Evolutionary conservation across 2,329 filamentous ascomycete species (phyloP).

Genomic region (Ramularia endophylla): DNA sequence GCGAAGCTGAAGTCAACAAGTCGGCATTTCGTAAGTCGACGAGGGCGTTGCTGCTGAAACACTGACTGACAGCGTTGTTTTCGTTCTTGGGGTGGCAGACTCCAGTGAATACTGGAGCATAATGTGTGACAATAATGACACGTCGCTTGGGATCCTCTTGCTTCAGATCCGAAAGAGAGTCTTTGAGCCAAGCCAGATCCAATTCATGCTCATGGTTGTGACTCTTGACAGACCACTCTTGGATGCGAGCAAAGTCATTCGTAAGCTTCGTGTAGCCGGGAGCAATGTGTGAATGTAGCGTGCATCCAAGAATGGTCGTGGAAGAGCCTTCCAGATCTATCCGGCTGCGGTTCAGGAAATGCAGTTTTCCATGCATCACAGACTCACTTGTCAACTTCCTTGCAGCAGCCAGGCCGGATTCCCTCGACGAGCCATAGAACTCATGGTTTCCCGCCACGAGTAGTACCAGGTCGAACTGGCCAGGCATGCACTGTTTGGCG

Average conservation of each 20-base stretch:
- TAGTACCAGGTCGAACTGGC: constrained; percentile 41
- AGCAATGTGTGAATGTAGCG: constrained; percentile 48
- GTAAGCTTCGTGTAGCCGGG: constrained; percentile 32
- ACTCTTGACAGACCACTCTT: constrained; percentile 43
- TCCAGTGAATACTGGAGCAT: constrained; percentile 46
- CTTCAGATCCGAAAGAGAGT: constrained; percentile 28
- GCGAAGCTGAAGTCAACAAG: not conserved
- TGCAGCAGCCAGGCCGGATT: constrained; percentile 35
- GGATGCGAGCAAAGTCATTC: constrained; percentile 49
- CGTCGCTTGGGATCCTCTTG: constrained; percentile 7
- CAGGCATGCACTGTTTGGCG: constrained; percentile 30
- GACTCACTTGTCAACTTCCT: constrained; percentile 36
- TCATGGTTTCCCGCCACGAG: constrained; percentile 52
- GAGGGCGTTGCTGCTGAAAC: constrained; percentile 49
- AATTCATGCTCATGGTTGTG: constrained; percentile 44
- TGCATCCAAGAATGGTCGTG: constrained; percentile 51
- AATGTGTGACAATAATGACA: constrained; percentile 47
- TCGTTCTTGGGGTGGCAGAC: constrained; percentile 45
- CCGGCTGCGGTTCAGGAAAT: constrained; percentile 36
- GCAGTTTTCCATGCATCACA: constrained; percentile 33
- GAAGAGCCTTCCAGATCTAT: constrained; percentile 34
- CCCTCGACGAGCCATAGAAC: constrained; percentile 43
- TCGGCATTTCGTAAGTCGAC: constrained; percentile 39
- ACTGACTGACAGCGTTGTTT: constrained; percentile 38
- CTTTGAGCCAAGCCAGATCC: constrained; percentile 48